Evolutionary conservation across 2,329 filamentous ascomycete species (phyloP).

Genomic region (Diaporthe sp.): DNA sequence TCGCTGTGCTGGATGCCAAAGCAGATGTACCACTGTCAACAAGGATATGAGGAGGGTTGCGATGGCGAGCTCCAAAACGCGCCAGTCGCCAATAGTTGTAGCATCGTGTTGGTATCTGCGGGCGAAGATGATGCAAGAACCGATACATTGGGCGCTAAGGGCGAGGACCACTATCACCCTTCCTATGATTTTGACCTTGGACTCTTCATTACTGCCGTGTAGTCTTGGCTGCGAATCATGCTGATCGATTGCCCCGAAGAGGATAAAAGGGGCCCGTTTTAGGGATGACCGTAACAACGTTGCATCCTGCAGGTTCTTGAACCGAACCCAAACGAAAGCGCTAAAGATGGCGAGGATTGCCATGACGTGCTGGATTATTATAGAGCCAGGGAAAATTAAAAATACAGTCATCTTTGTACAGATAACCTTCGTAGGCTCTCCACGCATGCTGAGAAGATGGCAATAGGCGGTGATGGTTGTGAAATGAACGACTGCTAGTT

Average conservation of each 20-base stretch:
- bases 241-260: not conserved
- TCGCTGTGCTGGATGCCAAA: not conserved
- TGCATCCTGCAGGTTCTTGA: too few relatives aligned
- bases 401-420: not conserved
- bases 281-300: not conserved
- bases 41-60: not conserved
- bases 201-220: not conserved
- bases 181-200: not conserved
- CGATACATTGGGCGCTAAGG: not conserved
- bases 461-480: not conserved
- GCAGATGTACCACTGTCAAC: not conserved
- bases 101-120: not conserved
- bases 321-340: not conserved
- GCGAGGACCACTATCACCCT: not conserved
- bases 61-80: not conserved
- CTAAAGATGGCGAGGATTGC: not conserved
- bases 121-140: not conserved
- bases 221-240: not conserved
- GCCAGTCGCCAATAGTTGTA: not conserved
- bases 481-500: not conserved
- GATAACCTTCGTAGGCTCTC: not conserved
- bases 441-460: not conserved
- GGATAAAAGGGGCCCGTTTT: not conserved
- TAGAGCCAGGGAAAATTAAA: not conserved
- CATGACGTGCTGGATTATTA: not conserved